Evolutionary conservation across 2,329 filamentous ascomycete genomes (phyloP).

Genomic region (Tolypocladium pustulatum): DNA sequence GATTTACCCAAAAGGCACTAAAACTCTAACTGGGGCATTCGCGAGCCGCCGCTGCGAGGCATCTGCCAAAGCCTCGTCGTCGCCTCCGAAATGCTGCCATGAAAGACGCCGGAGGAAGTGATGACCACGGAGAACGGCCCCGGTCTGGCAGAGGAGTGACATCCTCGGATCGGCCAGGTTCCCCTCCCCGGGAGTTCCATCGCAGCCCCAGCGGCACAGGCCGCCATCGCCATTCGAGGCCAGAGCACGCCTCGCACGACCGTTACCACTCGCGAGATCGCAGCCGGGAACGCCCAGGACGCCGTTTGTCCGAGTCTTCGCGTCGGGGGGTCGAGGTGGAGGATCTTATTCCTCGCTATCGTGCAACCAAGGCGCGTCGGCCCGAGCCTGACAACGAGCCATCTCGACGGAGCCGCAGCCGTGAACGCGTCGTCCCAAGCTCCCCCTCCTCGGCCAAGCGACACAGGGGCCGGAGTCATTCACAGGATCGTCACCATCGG

Average conservation of each 20-base stretch:
- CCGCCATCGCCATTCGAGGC: conserved; percentile 21
- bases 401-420: conserved; percentile 23
- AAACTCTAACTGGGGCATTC: conserved; percentile 24
- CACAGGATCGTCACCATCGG: conserved; percentile 23
- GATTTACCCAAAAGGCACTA: conserved; percentile 25
- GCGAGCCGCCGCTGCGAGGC: conserved; percentile 16
- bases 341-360: conserved; percentile 28
- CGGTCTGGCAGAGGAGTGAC: conserved; percentile 23
- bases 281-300: conserved; percentile 21
- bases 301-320: conserved; percentile 14
- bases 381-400: conserved; percentile 19
- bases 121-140: conserved; percentile 26
- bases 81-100: conserved; percentile 29
- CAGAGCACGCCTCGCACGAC: conserved; percentile 23
- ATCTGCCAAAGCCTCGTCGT: conserved; percentile 21
- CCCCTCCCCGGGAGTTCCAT: conserved; percentile 19
- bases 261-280: conserved; percentile 27
- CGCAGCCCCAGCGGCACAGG: conserved; percentile 16
- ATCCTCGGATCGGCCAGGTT: conserved; percentile 19
- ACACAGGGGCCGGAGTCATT: conserved; percentile 30
- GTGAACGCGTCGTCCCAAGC: conserved; percentile 18
- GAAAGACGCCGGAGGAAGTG: conserved; percentile 25
- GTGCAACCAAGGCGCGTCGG: conserved; percentile 19
- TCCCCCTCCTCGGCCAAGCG: conserved; percentile 30
- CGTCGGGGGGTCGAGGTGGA: conserved; percentile 19